Evolutionary conservation across 805 yeast species (phyloP), one percentile per base, ranked within the genome.

Genomic region (Tetrapisispora fleetii): DNA sequence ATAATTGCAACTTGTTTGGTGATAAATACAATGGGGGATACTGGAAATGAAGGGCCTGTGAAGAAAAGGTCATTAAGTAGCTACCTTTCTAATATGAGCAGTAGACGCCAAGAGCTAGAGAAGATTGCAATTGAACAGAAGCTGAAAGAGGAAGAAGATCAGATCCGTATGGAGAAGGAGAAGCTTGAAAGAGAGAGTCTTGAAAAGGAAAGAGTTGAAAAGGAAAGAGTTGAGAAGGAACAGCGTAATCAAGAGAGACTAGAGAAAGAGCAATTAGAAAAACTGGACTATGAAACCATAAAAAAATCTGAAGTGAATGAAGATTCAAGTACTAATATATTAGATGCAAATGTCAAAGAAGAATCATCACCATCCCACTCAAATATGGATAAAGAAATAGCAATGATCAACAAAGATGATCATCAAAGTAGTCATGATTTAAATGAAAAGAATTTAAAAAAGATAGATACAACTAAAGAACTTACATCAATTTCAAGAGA

Each of bases 41-140:
- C 40, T 21, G 18, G 21, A 13, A 39, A 41, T 18, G 38, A 46
- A 27, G 54, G 44, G 24, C 45, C 56, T 17, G 55, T 57, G 4
- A 64, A 63, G 52, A 61, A 53, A 37, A 56, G 67, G 45, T 63
- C 68, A 1, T 44, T 65, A 40, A 60, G 68, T 37, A 64, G 64
- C 40, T 65, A 65, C 48, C 50, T 65, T 19, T 63, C 67, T 30
- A 62, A 61, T 42, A 62, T 63, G 4, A 54, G 40, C 27, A 48
- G 55, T 10, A 54, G 67, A 53, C 54, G 59, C 35, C 64, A 61
- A 47, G 63, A 64, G 47, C 48, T 59, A 36, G 64, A 56, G 42
- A 57, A 55, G 49, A 48, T 56, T 32, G 58, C 53, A 9, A 40
- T 48, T 28, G 27, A 47, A 32, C 50, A 48, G 38, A 42, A 54